A percentile compares a stretch with the other conserved stretches of the same genome.
Conservation (phyloP, 2,329 filamentous ascomycete genomes). For the Penicillium sp. region DNA sequence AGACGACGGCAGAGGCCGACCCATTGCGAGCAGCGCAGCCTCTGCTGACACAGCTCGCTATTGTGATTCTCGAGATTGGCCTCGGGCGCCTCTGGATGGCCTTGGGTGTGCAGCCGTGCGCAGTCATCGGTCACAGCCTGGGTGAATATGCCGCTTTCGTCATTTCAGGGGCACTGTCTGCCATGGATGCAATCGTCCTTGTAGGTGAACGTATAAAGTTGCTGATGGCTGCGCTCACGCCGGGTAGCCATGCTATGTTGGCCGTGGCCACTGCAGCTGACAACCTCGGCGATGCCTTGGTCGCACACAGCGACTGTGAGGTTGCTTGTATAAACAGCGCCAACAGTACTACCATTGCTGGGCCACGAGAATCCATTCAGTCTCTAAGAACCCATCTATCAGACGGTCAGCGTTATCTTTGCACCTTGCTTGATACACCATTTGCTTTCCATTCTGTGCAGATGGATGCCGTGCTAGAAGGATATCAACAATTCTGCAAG, state of each 20-base stretch:
- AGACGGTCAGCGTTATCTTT: not conserved
- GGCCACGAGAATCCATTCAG: not conserved
- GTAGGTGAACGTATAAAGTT: conserved; percentile 64
- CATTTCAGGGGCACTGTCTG: conserved; percentile 35
- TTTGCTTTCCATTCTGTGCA: conserved; percentile 9
- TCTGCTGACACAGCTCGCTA: conserved; percentile 37
- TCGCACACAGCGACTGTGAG: not conserved
- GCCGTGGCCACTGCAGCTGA: conserved; percentile 32
- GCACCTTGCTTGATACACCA: not conserved
- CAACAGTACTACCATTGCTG: conserved; percentile 2
- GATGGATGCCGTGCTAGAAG: conserved; percentile 9
- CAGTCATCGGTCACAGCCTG: conserved; percentile 55
- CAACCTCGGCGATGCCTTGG: conserved; percentile 32
- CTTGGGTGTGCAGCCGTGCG: conserved; percentile 40
- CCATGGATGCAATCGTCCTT: conserved; percentile 55
- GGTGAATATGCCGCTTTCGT: conserved; percentile 42
- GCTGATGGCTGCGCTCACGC: not conserved
- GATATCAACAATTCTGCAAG: not conserved
- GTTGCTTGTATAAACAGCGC: conserved; percentile 2
- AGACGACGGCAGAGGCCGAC: too few relatives aligned
- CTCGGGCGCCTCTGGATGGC: conserved; percentile 33
- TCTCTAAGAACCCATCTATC: not conserved
- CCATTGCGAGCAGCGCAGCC: too few relatives aligned
- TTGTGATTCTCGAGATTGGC: conserved; percentile 43
- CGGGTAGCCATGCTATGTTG: not conserved